These are phyloP conservation scores for Fusarium ramigenum DNA, from an alignment of 2,329 filamentous ascomycete genomes.

Conservation along the genomic window DNA sequence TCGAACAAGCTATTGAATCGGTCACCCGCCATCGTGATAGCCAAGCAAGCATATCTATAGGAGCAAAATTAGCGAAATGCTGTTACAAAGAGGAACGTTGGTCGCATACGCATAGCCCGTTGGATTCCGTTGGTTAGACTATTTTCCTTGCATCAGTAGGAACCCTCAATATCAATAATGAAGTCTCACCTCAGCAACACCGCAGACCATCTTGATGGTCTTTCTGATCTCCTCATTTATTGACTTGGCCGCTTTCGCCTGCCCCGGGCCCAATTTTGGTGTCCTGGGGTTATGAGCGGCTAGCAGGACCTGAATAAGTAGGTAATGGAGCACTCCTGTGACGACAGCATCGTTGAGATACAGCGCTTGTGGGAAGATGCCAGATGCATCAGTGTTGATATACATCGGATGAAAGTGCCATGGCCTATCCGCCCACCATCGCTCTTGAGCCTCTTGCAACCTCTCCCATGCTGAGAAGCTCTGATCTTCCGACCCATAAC, in stretches of 20 bases:
- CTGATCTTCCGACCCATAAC: slow-evolving; percentile 43
- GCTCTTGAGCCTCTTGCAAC: slow-evolving; percentile 37
- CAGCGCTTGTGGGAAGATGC: slow-evolving; percentile 35
- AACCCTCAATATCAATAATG: too few species aligned
- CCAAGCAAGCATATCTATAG: slow-evolving; percentile 41
- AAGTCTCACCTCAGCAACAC: slow-evolving; percentile 41
- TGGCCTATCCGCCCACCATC: slow-evolving; percentile 44
- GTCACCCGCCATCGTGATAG: slow-evolving; percentile 49
- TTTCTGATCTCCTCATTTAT: slow-evolving; percentile 44
- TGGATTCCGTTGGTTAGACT: slow-evolving; percentile 39
- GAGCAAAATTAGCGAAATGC: background rate
- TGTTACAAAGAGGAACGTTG: fast-evolving
- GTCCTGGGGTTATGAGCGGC: slow-evolving; percentile 43
- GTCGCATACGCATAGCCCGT: slow-evolving; percentile 35
- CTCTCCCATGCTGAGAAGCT: slow-evolving; percentile 36
- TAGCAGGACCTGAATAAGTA: slow-evolving; percentile 42
- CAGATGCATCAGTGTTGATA: slow-evolving; percentile 13
- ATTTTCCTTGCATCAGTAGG: background rate
- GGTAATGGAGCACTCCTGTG: slow-evolving; percentile 43
- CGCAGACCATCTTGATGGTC: slow-evolving; percentile 43
- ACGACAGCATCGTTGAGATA: slow-evolving; percentile 45
- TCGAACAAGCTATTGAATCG: slow-evolving; percentile 50
- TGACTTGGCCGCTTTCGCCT: slow-evolving; percentile 36
- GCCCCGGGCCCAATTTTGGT: slow-evolving; percentile 40
- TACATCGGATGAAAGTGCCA: slow-evolving; percentile 44